These are phyloP conservation scores for Coniochaeta sp. DNA, from an alignment of 2,329 filamentous ascomycete genomes.

Conservation along the genomic window DNA sequence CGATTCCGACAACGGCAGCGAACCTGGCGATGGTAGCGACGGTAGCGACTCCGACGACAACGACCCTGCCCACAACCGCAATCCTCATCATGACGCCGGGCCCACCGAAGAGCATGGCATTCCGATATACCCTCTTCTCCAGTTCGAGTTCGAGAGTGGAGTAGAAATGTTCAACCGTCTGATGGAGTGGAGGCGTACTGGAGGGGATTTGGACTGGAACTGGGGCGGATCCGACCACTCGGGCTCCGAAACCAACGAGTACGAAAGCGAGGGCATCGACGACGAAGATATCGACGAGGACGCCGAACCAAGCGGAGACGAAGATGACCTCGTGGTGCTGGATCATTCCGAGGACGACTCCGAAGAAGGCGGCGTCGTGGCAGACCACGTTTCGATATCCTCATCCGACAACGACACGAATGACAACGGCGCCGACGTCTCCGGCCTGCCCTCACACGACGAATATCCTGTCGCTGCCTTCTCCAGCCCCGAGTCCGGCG, in stretches of 20 bases:
- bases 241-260: conserved; percentile 6
- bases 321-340: conserved; percentile 8
- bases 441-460: not conserved
- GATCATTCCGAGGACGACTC: conserved; percentile 2
- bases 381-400: not conserved
- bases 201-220: not conserved
- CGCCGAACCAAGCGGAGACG: not conserved
- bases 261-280: conserved; percentile 14
- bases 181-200: not conserved
- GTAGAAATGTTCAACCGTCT: not conserved
- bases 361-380: not conserved
- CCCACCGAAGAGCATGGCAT: not conserved
- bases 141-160: not conserved
- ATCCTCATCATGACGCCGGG: not conserved
- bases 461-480: not conserved
- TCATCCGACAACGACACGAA: not conserved
- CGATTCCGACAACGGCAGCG: not conserved
- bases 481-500: not conserved
- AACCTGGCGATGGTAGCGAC: not conserved
- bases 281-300: conserved; percentile 10
- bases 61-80: too few species aligned
- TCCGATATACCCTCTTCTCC: not conserved
- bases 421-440: not conserved
- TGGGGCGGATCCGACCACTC: not conserved
- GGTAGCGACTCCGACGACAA: too few species aligned